These are phyloP conservation scores for Phytopythium chamaehyphon DNA, from an alignment of 352 stramenopile species.

Conservation along the genomic window DNA sequence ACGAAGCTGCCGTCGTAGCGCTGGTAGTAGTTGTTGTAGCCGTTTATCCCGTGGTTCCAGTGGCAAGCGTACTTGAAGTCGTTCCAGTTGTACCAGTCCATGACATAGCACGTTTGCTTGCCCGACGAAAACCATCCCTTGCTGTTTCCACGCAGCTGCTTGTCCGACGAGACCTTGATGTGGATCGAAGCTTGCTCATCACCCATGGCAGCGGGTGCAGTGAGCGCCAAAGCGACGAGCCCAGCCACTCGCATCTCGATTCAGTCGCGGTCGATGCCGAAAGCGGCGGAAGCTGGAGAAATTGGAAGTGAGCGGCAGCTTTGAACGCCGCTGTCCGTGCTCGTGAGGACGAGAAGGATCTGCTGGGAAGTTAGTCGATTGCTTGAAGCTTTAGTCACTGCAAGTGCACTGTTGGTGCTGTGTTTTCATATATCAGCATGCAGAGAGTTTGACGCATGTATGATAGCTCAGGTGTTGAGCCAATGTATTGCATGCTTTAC, in stretches of 20 bases:
- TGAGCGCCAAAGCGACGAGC: neutral
- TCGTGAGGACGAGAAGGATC: no score
- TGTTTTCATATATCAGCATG: no score
- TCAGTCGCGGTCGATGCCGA: no score
- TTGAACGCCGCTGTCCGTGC: no score
- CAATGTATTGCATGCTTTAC: no score
- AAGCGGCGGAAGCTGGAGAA: no score
- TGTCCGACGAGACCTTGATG: conserved; percentile 1
- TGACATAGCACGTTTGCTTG: conserved; percentile 3
- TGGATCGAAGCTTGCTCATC: neutral
- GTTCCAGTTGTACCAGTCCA: conserved; percentile 8
- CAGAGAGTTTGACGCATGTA: no score
- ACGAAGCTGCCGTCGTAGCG: conserved; percentile 2
- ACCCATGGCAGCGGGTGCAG: neutral
- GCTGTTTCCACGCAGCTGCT: neutral
- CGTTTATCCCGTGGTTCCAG: conserved; percentile 2
- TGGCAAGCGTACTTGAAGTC: conserved; percentile 12
- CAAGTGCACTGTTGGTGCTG: no score
- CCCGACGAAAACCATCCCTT: neutral
- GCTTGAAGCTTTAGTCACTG: no score
- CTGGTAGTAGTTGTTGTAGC: conserved; percentile 9
- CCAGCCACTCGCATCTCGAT: neutral
- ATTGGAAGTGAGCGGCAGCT: no score
- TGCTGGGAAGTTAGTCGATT: no score
- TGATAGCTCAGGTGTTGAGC: no score